A percentile compares a stretch with the other conserved stretches of the same genome.
Conservation (phyloP, 352 stramenopile species). For the Phytophthora multivora region DNA sequence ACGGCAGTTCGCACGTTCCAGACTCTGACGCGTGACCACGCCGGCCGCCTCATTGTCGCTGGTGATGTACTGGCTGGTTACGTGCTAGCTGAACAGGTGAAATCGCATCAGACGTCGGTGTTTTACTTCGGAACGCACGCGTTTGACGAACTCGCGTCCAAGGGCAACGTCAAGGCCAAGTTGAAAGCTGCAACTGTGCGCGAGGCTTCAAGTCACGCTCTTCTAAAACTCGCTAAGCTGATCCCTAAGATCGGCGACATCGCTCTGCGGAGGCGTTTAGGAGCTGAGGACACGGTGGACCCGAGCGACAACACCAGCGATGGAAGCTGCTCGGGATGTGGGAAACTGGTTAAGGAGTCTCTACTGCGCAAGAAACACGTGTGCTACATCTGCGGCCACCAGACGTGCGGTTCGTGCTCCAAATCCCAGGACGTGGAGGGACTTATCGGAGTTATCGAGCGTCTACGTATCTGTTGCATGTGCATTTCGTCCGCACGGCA, state of each 20-base stretch:
- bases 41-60: constrained; percentile 26
- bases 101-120: constrained; percentile 33
- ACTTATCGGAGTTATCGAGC: constrained; percentile 45
- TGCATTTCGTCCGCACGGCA: constrained; percentile 38
- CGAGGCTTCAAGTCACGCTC: constrained; percentile 21
- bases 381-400: constrained; percentile 45
- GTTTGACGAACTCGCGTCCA: constrained; percentile 6
- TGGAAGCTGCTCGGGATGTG: constrained; percentile 37
- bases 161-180: constrained; percentile 26
- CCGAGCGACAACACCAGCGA: constrained; percentile 8
- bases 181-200: constrained; percentile 22
- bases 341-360: constrained; percentile 33
- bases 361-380: constrained; percentile 42
- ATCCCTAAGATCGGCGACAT: constrained; percentile 42
- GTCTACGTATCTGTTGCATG: constrained; percentile 43
- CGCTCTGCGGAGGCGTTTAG: constrained; percentile 34
- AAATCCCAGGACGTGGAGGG: constrained; percentile 43
- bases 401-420: constrained; percentile 45
- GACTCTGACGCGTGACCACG: constrained; percentile 25
- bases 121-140: constrained; percentile 39
- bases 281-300: constrained; percentile 27
- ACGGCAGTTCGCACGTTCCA: constrained; percentile 34
- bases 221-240: constrained; percentile 39
- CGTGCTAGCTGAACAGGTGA: constrained; percentile 26
- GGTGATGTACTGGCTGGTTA: constrained; percentile 36